Conservation (phyloP, 805 yeast genomes). For the Candida pseudofarinosa region DNA sequence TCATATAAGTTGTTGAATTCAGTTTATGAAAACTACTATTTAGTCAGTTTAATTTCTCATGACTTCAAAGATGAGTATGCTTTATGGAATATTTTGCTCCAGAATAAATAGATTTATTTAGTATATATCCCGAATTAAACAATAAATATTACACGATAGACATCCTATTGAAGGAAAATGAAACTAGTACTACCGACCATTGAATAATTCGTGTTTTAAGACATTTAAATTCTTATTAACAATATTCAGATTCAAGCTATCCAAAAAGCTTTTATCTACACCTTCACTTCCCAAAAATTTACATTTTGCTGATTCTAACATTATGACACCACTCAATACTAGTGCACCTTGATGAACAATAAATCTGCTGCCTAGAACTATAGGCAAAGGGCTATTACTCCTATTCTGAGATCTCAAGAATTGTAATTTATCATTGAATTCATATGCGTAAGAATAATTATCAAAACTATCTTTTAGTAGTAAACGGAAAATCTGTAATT, state of each 20-base stretch:
- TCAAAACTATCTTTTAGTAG: slow-evolving; percentile 54
- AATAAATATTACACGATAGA: too few relatives aligned
- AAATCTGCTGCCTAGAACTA: slow-evolving; percentile 56
- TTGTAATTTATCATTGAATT: slow-evolving; percentile 43
- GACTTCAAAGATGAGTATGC: slow-evolving; percentile 71
- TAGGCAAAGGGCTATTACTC: slow-evolving; percentile 30
- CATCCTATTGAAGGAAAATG: background rate
- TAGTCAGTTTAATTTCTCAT: slow-evolving; percentile 86
- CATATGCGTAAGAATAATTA: slow-evolving; percentile 54
- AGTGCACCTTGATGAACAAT: slow-evolving; percentile 45
- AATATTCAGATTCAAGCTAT: slow-evolving; percentile 29
- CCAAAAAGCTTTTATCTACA: slow-evolving; percentile 18
- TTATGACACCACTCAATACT: slow-evolving; percentile 44
- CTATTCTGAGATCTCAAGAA: slow-evolving; percentile 36
- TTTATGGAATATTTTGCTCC: slow-evolving; percentile 64
- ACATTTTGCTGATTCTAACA: slow-evolving; percentile 31
- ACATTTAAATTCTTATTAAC: slow-evolving; percentile 36
- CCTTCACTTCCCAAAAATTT: slow-evolving; percentile 27
- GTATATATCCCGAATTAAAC: background rate
- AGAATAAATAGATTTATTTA: background rate
- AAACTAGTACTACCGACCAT: background rate
- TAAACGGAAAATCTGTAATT: slow-evolving; percentile 41
- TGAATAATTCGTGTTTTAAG: slow-evolving; percentile 14
- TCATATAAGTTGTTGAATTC: slow-evolving; percentile 60
- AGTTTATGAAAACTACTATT: slow-evolving; percentile 58